These are phyloP conservation scores for Aegilops bicornis DNA, from an alignment of 176 grass and related monocot species.

Conservation along the genomic window DNA sequence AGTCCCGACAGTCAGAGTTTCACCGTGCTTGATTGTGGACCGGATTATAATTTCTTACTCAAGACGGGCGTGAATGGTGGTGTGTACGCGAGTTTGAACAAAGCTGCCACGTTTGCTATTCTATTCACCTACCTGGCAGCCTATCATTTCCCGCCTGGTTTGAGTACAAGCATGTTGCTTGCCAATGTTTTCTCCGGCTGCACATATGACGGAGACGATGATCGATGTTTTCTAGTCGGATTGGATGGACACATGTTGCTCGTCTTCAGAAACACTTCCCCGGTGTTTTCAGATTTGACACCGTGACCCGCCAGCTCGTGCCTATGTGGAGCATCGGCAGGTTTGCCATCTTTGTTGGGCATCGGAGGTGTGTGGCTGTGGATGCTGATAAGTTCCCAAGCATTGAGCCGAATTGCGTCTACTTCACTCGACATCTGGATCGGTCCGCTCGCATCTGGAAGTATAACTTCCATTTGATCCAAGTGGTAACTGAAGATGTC, in stretches of 20 bases:
- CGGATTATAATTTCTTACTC: neutral
- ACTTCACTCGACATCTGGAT: neutral
- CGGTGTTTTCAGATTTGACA: neutral
- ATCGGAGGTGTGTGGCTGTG: neutral
- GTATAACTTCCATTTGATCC: neutral
- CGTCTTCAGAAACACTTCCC: neutral
- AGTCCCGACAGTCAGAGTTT: neutral
- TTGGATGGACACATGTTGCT: neutral
- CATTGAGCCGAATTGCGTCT: neutral
- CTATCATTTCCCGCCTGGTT: too few relatives aligned
- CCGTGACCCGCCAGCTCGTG: neutral
- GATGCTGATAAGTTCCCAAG: neutral
- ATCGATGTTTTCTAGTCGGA: neutral
- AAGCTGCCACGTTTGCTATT: too few relatives aligned
- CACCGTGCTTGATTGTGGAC: too few relatives aligned
- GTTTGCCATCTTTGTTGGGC: constrained; percentile 4
- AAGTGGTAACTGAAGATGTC: neutral
- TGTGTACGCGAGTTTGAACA: neutral
- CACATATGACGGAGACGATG: neutral
- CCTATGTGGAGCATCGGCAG: neutral
- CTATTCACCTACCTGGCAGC: too few relatives aligned
- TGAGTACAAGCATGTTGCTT: neutral
- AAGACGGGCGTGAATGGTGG: neutral
- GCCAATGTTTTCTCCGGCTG: neutral
- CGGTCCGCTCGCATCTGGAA: neutral